Evolutionary conservation across 2,329 filamentous ascomycete species (phyloP), one percentile per base, ranked within the genome.

Genomic region (Metarhizium rileyi): DNA sequence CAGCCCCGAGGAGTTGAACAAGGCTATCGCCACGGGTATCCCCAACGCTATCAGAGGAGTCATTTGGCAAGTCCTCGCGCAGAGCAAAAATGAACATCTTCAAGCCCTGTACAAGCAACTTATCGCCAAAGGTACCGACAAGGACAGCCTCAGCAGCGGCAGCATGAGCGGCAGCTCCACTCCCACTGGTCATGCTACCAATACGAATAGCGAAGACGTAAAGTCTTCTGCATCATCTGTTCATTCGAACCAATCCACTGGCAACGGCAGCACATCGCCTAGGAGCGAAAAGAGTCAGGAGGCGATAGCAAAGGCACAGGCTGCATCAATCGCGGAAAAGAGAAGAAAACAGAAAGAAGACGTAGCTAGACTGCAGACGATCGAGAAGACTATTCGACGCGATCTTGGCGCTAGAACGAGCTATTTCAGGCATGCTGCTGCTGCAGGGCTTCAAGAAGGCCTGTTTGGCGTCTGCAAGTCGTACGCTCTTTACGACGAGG

Each of bases 381-480:
- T 98, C 4, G 93, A 98, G 66, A 97, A 95, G 72, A 75, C 78
- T 2, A 98, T 98, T 61, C 87, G 86, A 57, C 84, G 90, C 53
- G 93, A 98, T 64, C 72, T 98, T 54, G 94, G 94, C 36, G 83
- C 90, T 26, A 79, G 93, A 56, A 98, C 93, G 36, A 96, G 90
- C 67, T 98, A 90, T 69, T 96, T 91, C 51, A 97, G 96, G 67
- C 95, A 94, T 68, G 86, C 94, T 53, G 86, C 90, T 54, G 87
- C 90, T 30, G 86, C 90, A 53, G 90, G 90, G 30, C 81, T 95
- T 41, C 93, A 97, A 66, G 93, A 97, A 60, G 87, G 88, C 8
- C 77, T 98, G 9, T 97, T 95, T 67, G 90, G 90, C 35, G 81
- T 98, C 33, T 98, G 93, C 73, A 98, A 97, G 68, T 90, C 93